These are phyloP conservation scores for Friedmanniomyces endolithicus DNA, from an alignment of 495 filamentous ascomycete genomes.

Conservation along the genomic window DNA sequence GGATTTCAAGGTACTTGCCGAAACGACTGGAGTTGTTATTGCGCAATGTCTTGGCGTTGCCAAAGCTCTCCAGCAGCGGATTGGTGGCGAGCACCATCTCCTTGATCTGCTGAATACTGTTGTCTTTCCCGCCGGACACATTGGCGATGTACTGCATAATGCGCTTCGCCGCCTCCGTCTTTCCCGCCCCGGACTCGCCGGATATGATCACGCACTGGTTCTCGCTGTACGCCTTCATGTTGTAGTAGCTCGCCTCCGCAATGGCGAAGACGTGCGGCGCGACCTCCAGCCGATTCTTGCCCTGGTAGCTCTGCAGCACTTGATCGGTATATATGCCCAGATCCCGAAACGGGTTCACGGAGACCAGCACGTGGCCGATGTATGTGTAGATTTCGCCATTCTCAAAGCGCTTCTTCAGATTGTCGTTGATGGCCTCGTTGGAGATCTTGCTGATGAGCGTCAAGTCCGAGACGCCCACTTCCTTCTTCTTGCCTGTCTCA, in stretches of 20 bases:
- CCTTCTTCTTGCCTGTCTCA: slow-evolving; percentile 95
- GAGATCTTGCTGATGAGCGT: slow-evolving; percentile 96
- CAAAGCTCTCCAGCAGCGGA: slow-evolving; percentile 91
- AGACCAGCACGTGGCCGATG: slow-evolving; percentile 98
- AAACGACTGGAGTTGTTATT: slow-evolving; percentile 99
- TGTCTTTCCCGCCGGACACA: slow-evolving; percentile 77
- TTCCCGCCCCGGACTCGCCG: slow-evolving; percentile 95
- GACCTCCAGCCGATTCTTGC: slow-evolving; percentile 92
- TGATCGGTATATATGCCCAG: slow-evolving; percentile 95
- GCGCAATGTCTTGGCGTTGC: slow-evolving; percentile 92
- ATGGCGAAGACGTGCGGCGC: slow-evolving; percentile 97
- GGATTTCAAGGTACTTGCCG: slow-evolving; percentile 94
- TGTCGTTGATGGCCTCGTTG: slow-evolving; percentile 98
- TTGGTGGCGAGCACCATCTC: slow-evolving; percentile 99
- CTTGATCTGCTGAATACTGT: slow-evolving; percentile 93
- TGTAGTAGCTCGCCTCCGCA: slow-evolving; percentile 93
- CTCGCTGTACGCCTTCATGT: slow-evolving; percentile 99
- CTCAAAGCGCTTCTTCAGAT: slow-evolving; percentile 92
- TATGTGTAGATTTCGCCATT: slow-evolving; percentile 98
- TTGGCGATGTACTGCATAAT: slow-evolving; percentile 99
- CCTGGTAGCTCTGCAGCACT: slow-evolving; percentile 80
- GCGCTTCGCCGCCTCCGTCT: slow-evolving; percentile 98
- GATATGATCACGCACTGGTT: slow-evolving; percentile 99
- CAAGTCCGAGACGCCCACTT: slow-evolving; percentile 95
- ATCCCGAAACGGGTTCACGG: slow-evolving; percentile 96